Evolutionary conservation across 208 protist species (phyloP).

Genomic region (Wallacemonas sp.): DNA sequence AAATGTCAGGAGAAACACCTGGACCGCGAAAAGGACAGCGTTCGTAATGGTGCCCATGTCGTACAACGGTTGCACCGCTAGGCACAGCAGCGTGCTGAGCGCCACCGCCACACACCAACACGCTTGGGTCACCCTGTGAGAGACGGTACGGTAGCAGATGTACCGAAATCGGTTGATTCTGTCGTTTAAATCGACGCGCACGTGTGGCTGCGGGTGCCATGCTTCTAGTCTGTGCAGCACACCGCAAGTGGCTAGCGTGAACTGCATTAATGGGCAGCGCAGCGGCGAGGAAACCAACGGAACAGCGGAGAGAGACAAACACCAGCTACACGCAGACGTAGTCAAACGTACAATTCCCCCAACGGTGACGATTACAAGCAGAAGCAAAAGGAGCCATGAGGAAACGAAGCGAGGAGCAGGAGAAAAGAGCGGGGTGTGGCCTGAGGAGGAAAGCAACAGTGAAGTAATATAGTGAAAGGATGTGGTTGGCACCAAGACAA

Average conservation of each 20-base stretch:
- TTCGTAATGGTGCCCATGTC: slow-evolving; percentile 22
- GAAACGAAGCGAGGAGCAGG: too few species aligned
- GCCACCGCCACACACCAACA: slow-evolving; percentile 22
- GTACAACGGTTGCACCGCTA: slow-evolving; percentile 36
- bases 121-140: slow-evolving; percentile 3
- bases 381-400: too few species aligned
- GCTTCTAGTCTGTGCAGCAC: slow-evolving; percentile 6
- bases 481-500: too few species aligned
- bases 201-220: not conserved
- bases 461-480: too few species aligned
- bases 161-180: not conserved
- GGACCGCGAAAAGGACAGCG: slow-evolving; percentile 21
- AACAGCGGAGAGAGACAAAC: not conserved
- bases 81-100: slow-evolving; percentile 29
- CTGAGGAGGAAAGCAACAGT: too few species aligned
- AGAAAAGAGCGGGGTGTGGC: too few species aligned
- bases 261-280: slow-evolving; percentile 8
- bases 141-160: slow-evolving; percentile 3
- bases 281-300: not conserved
- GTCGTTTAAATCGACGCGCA: slow-evolving; percentile 3
- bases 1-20: slow-evolving; percentile 30
- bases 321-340: too few species aligned
- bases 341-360: too few species aligned
- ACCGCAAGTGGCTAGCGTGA: not conserved
- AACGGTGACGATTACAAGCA: too few species aligned